Conservation (phyloP, 768 basidiomycete genomes). For the Naganishia onofrii region DNA sequence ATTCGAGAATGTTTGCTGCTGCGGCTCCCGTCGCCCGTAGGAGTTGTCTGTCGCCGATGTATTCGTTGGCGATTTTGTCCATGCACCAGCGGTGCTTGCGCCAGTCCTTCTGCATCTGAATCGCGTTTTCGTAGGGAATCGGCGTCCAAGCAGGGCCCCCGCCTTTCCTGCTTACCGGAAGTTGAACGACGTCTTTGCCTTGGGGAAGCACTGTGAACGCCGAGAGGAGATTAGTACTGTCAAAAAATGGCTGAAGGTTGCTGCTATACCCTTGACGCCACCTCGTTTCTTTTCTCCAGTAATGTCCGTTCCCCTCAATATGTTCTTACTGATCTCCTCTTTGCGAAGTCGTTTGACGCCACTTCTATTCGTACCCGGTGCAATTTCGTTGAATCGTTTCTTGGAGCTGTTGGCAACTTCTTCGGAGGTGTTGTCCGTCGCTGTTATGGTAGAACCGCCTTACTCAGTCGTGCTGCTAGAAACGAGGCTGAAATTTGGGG, state of each 20-base stretch:
- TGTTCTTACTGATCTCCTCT: neutral
- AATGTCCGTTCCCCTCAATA: neutral
- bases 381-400: neutral
- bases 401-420: neutral
- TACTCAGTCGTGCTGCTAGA: too few species aligned
- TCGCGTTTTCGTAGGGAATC: neutral
- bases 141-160: conserved; percentile 6
- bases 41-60: conserved; percentile 9
- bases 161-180: neutral
- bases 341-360: neutral
- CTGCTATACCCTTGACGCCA: neutral
- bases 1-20: neutral
- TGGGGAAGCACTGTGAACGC: neutral
- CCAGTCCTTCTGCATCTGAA: neutral
- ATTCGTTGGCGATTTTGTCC: conserved; percentile 12
- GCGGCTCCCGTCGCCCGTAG: neutral
- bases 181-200: neutral
- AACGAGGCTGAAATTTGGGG: too few species aligned
- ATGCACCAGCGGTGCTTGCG: conserved; percentile 12
- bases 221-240: neutral
- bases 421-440: neutral
- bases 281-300: neutral
- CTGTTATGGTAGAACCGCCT: too few species aligned
- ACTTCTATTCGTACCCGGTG: neutral
- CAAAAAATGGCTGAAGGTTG: neutral